Evolutionary conservation across 2,329 filamentous ascomycete species (phyloP).

Genomic region (Colletotrichum truncatum): DNA sequence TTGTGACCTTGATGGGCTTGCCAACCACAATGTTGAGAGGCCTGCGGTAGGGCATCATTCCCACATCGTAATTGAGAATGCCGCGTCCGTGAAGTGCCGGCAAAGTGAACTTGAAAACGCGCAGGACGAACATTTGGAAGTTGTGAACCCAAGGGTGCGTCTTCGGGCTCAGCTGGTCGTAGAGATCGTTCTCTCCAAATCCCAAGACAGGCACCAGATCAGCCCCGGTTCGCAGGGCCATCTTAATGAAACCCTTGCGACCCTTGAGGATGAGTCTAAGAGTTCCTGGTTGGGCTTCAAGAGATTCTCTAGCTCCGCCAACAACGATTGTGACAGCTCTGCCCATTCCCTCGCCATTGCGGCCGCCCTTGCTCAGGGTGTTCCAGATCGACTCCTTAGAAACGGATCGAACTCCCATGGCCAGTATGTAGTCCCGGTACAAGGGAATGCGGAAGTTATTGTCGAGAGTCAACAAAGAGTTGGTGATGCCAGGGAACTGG

Average conservation of each 20-base stretch:
- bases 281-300: slow-evolving; percentile 83
- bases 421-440: slow-evolving; percentile 93
- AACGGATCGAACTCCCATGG: slow-evolving; percentile 87
- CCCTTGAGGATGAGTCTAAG: slow-evolving; percentile 82
- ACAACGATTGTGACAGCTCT: slow-evolving; percentile 97
- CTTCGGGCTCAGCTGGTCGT: slow-evolving; percentile 85
- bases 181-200: slow-evolving; percentile 96
- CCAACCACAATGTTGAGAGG: slow-evolving; percentile 92
- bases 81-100: slow-evolving; percentile 90
- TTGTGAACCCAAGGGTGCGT: slow-evolving; percentile 83
- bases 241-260: slow-evolving; percentile 92
- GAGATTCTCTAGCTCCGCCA: slow-evolving; percentile 89
- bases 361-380: slow-evolving; percentile 80
- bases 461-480: slow-evolving; percentile 92
- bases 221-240: slow-evolving; percentile 90
- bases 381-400: slow-evolving; percentile 94
- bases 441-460: slow-evolving; percentile 94
- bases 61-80: slow-evolving; percentile 97
- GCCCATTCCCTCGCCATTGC: slow-evolving; percentile 84
- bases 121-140: slow-evolving; percentile 85
- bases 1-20: slow-evolving; percentile 76
- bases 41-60: slow-evolving; percentile 90
- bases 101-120: slow-evolving; percentile 89
- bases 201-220: slow-evolving; percentile 91
- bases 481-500: slow-evolving; percentile 94